A percentile compares a stretch with the other conserved stretches of the same genome.
These are phyloP conservation scores for Cytospora piceicola DNA, from an alignment of 2,329 filamentous ascomycete species.

Conservation along the genomic window DNA sequence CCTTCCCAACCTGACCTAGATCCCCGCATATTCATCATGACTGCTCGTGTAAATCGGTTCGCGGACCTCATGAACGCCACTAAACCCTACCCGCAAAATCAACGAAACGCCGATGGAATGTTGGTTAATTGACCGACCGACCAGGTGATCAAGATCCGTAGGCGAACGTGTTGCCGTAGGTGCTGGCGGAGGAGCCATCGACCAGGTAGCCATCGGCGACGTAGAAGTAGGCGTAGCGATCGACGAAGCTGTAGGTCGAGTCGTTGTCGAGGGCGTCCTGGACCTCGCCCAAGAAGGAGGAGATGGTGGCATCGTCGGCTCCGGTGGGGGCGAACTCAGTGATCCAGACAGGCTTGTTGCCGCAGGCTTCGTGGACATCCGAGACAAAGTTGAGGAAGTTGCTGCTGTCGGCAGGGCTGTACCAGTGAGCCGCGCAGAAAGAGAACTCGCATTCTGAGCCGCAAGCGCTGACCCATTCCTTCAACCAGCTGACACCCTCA, in stretches of 20 bases:
- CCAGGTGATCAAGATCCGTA: conserved; percentile 37
- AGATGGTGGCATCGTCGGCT: conserved; percentile 45
- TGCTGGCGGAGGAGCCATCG: conserved; percentile 46
- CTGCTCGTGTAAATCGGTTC: conserved; percentile 3
- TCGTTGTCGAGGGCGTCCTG: conserved; percentile 53
- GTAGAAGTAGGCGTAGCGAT: conserved; percentile 64
- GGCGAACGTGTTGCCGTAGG: conserved; percentile 55
- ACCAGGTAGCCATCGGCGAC: conserved; percentile 49
- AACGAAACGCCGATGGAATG: conserved; percentile 22
- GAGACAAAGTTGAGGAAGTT: conserved; percentile 60
- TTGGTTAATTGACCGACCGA: background rate
- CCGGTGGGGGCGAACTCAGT: conserved; percentile 65
- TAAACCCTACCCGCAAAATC: conserved; percentile 26
- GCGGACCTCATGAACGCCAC: conserved; percentile 18
- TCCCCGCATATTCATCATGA: conserved; percentile 5
- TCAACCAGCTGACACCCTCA: conserved; percentile 61
- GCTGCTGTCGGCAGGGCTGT: conserved; percentile 53
- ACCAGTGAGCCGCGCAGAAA: conserved; percentile 69
- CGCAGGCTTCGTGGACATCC: conserved; percentile 50
- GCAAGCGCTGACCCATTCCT: conserved; percentile 57
- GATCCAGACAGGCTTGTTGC: conserved; percentile 60
- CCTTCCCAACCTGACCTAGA: conserved; percentile 9
- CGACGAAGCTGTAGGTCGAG: conserved; percentile 51
- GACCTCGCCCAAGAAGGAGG: conserved; percentile 54
- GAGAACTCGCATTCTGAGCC: conserved; percentile 56